phyloP scores from a whole-genome alignment of 371 early-diverging fungal species.

The Fennellomyces sp. region DNA sequence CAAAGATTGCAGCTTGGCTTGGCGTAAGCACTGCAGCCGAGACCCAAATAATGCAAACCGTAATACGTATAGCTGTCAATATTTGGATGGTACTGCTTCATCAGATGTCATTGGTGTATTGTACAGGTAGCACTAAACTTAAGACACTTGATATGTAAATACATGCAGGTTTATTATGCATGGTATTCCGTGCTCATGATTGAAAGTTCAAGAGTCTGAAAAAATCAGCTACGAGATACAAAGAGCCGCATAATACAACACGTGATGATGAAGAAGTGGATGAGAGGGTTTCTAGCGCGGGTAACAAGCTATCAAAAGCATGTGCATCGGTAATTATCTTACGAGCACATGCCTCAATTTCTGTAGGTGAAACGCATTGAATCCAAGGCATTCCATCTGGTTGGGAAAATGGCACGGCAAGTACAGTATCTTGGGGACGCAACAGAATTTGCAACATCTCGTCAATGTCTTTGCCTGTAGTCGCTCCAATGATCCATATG shows the following conservation, averaged over 20 bases:
- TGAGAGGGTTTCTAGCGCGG: slow-evolving; percentile 21
- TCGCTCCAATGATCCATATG: slow-evolving; percentile 82
- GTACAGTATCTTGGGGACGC: slow-evolving; percentile 58
- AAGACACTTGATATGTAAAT: too few relatives aligned
- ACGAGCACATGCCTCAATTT: slow-evolving; percentile 32
- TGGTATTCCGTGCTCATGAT: too few relatives aligned
- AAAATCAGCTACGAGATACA: slow-evolving; percentile 85
- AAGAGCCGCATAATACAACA: slow-evolving; percentile 81
- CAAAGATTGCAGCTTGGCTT: too few relatives aligned
- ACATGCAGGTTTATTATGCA: too few relatives aligned
- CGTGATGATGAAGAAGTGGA: slow-evolving; percentile 13
- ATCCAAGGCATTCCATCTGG: slow-evolving; percentile 93
- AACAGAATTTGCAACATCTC: slow-evolving; percentile 61
- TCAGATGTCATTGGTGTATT: too few relatives aligned
- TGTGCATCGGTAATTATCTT: slow-evolving; percentile 10
- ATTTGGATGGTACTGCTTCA: too few relatives aligned
- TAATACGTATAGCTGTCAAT: too few relatives aligned
- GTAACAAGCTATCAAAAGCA: slow-evolving; percentile 21
- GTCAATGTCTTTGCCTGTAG: slow-evolving; percentile 69
- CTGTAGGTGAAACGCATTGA: slow-evolving; percentile 42
- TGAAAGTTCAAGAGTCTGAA: slow-evolving; percentile 28
- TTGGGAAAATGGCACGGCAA: slow-evolving; percentile 70
- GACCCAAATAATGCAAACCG: too few relatives aligned
- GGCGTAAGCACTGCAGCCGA: too few relatives aligned
- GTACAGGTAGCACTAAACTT: too few relatives aligned